Conservation (phyloP, 257 asterid genomes). For the Ilex aquifolium region DNA sequence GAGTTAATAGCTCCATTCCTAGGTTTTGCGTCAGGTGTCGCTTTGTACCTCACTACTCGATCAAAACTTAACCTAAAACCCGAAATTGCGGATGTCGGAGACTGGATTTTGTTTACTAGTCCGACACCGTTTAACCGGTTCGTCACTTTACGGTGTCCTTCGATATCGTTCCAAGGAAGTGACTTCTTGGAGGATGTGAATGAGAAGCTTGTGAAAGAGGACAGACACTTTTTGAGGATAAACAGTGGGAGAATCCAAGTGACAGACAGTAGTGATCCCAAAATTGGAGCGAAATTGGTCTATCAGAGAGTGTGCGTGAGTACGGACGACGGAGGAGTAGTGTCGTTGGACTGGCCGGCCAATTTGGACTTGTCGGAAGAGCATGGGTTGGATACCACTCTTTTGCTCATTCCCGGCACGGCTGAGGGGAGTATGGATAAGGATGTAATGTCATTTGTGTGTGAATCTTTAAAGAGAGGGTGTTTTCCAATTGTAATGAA, state of each 20-base stretch:
- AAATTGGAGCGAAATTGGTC: conserved; percentile 40
- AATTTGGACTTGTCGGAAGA: conserved; percentile 81
- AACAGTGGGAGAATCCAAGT: conserved; percentile 49
- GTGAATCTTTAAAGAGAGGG: conserved; percentile 73
- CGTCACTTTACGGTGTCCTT: conserved; percentile 78
- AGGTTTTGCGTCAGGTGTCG: conserved; percentile 70
- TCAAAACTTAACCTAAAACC: conserved; percentile 10
- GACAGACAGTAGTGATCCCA: conserved; percentile 27
- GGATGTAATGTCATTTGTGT: conserved; percentile 44
- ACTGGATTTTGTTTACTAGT: conserved; percentile 75
- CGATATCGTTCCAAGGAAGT: conserved; percentile 57
- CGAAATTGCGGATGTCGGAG: conserved; percentile 36
- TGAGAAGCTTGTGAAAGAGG: conserved; percentile 69
- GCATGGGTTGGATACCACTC: conserved; percentile 74
- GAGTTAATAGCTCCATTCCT: conserved; percentile 55
- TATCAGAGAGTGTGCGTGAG: conserved; percentile 79
- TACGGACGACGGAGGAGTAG: conserved; percentile 81
- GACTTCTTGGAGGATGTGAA: conserved; percentile 57
- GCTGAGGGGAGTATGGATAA: conserved; percentile 68
- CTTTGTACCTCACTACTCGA: conserved; percentile 35
- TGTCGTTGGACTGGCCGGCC: conserved; percentile 93
- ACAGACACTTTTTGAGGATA: conserved; percentile 63
- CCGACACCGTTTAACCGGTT: conserved; percentile 96
- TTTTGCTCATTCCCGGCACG: conserved; percentile 83
- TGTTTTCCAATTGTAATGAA: conserved; percentile 86